A percentile compares a stretch with the other conserved stretches of the same genome.
phyloP scores from a whole-genome alignment of 768 basidiomycete genomes.

The Termitomyces sp. region DNA sequence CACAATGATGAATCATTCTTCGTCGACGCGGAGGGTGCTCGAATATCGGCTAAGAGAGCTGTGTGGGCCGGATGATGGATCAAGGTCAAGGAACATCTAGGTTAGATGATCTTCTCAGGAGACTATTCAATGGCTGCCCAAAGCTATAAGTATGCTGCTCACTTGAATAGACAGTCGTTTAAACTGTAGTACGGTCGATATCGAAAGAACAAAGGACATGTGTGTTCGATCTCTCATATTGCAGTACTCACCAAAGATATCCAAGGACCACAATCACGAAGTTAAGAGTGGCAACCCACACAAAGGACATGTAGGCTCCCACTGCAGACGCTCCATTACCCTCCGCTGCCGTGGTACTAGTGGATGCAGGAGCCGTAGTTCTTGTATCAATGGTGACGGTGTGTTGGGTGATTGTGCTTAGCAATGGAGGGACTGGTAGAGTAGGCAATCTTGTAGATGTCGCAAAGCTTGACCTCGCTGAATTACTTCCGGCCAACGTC shows the following conservation, averaged over 20 bases:
- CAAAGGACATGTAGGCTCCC: background rate
- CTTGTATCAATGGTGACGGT: background rate
- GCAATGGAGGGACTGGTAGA: background rate
- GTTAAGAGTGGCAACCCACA: background rate
- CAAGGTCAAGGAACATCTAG: too few relatives aligned
- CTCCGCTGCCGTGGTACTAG: background rate
- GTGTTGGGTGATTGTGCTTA: background rate
- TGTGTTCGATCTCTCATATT: background rate
- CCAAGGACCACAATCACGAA: background rate
- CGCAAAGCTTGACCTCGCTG: background rate
- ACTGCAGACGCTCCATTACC: background rate
- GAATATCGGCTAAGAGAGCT: too few relatives aligned
- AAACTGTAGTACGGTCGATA: background rate
- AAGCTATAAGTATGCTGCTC: background rate
- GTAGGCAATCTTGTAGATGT: background rate
- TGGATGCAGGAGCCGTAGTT: background rate
- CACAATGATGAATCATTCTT: too few relatives aligned
- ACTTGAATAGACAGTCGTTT: background rate
- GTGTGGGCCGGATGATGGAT: too few relatives aligned
- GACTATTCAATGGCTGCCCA: too few relatives aligned
- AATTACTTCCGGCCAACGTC: background rate
- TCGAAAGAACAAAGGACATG: background rate
- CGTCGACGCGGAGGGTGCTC: too few relatives aligned
- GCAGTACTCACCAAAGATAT: background rate
- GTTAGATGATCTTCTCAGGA: too few relatives aligned